Evolutionary conservation across 75 land plant species (phyloP).

Genomic region (Adiantum capillusveneris): DNA sequence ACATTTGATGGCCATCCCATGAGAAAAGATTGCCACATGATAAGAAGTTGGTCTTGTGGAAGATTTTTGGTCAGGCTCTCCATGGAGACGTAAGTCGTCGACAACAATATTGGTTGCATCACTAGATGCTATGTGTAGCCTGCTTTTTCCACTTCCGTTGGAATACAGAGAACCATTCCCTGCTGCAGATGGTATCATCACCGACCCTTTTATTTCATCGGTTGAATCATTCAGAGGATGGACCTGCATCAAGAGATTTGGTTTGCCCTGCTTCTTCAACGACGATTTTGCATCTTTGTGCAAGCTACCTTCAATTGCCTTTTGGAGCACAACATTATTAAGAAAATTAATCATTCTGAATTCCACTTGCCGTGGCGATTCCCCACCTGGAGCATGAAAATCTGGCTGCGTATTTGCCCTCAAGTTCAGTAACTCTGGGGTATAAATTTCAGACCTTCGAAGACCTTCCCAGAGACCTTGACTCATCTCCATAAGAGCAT

Average conservation of each 20-base stretch:
- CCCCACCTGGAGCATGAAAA: slow-evolving; percentile 78
- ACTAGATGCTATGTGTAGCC: slow-evolving; percentile 55
- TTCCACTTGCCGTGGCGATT: slow-evolving; percentile 76
- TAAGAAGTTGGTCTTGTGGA: slow-evolving; percentile 16
- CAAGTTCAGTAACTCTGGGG: slow-evolving; percentile 47
- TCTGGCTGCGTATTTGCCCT: slow-evolving; percentile 63
- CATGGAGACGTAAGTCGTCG: slow-evolving; percentile 40
- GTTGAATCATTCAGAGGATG: slow-evolving; percentile 42
- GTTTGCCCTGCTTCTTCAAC: slow-evolving; percentile 27
- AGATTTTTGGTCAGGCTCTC: slow-evolving; percentile 11
- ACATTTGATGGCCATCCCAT: slow-evolving; percentile 72
- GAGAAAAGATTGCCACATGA: slow-evolving; percentile 60
- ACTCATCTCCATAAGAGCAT: slow-evolving; percentile 56
- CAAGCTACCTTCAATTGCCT: slow-evolving; percentile 22
- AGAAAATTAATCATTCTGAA: slow-evolving; percentile 74
- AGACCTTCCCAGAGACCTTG: slow-evolving; percentile 86
- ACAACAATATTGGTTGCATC: slow-evolving; percentile 37
- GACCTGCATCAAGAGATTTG: slow-evolving; percentile 23
- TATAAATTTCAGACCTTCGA: slow-evolving; percentile 54
- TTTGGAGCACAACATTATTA: slow-evolving; percentile 42
- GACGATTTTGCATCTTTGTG: slow-evolving; percentile 23
- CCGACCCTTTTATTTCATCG: slow-evolving; percentile 22
- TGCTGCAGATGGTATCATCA: slow-evolving; percentile 38
- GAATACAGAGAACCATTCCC: slow-evolving; percentile 25
- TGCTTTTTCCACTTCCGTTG: slow-evolving; percentile 62